Percentiles rank a stretch among this genome's conserved stretches.
phyloP scores from a whole-genome alignment of 257 asterid species.

The Primulina tabacum region DNA sequence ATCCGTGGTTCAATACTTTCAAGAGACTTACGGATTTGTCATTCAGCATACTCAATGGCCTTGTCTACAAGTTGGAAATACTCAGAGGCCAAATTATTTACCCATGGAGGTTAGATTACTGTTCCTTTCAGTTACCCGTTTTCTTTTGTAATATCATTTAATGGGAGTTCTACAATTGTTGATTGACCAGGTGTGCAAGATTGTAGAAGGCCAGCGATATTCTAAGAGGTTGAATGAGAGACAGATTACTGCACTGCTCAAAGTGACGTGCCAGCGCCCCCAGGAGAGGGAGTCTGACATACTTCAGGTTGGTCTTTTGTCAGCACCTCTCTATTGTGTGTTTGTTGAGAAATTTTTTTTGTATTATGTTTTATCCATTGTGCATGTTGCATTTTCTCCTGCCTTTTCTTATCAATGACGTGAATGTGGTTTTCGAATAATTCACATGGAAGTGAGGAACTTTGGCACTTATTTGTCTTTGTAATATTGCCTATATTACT shows the following conservation, averaged over 20 bases:
- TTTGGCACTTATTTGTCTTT: neutral
- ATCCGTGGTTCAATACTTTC: constrained; percentile 39
- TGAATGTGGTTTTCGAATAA: neutral
- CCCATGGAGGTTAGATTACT: constrained; percentile 76
- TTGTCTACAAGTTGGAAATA: constrained; percentile 42
- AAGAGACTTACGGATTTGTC: constrained; percentile 38
- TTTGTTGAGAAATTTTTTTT: neutral
- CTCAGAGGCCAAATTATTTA: constrained; percentile 37
- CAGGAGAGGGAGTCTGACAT: constrained; percentile 22
- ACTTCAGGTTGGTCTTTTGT: constrained; percentile 16
- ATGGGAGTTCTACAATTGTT: neutral
- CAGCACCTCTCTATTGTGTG: neutral
- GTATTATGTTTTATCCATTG: neutral
- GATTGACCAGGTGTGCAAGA: constrained; percentile 72
- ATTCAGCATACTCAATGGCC: constrained; percentile 41
- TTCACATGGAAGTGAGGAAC: neutral
- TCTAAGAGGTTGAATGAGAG: constrained; percentile 83
- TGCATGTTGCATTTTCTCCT: neutral
- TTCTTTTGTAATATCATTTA: neutral
- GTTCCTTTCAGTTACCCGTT: neutral
- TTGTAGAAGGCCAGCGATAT: constrained; percentile 92
- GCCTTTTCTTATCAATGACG: neutral
- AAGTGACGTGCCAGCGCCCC: constrained; percentile 26
- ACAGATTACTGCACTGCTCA: constrained; percentile 26
- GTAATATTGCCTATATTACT: neutral